Conservation (phyloP, 192 early-diverging fungal species). For the Jimgerdemannia lactiflua region DNA sequence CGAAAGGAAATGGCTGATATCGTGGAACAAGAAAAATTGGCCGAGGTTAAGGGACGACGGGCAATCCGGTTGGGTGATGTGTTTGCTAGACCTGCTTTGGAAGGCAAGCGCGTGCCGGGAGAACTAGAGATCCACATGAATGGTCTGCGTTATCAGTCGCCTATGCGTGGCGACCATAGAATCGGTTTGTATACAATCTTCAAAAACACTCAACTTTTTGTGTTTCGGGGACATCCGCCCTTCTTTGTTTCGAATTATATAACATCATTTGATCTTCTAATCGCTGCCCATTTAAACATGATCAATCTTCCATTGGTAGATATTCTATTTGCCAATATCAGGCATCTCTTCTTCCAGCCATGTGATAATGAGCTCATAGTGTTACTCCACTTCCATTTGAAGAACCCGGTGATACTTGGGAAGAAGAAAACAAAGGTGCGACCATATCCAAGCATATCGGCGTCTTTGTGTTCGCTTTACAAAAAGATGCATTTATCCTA, state of each 20-base stretch:
- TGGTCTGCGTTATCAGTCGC: constrained; percentile 89
- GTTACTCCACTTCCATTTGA: constrained; percentile 92
- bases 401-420: constrained; percentile 96
- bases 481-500: neutral
- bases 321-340: constrained; percentile 96
- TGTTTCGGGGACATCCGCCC: neutral
- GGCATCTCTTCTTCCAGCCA: constrained; percentile 97
- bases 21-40: constrained; percentile 89
- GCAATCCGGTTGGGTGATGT: constrained; percentile 85
- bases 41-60: constrained; percentile 71
- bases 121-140: constrained; percentile 97
- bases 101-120: constrained; percentile 90
- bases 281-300: no score
- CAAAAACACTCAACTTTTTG: neutral
- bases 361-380: constrained; percentile 97
- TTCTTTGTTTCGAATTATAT: neutral
- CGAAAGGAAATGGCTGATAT: constrained; percentile 95
- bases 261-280: no score
- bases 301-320: constrained; percentile 38
- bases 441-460: neutral
- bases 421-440: constrained; percentile 91
- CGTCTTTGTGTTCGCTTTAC: neutral
- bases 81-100: constrained; percentile 86
- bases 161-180: constrained; percentile 71
- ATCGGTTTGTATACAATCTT: constrained; percentile 46